Evolutionary conservation across 805 yeast species (phyloP).

Genomic region (Starmerella cellae): DNA sequence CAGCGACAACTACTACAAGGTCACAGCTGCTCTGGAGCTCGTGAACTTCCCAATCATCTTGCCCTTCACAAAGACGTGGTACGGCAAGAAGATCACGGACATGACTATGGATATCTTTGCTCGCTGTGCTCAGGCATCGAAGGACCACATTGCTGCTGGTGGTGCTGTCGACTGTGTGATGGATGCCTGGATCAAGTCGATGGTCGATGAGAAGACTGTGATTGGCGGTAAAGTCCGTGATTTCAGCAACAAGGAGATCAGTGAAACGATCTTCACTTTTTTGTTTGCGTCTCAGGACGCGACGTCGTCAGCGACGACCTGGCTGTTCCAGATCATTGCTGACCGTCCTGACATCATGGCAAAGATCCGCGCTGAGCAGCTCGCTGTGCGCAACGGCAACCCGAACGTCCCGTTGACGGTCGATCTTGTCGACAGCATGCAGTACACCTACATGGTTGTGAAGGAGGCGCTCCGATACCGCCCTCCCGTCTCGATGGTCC

Average conservation of each 20-base stretch:
- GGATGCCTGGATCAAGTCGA: constrained; percentile 87
- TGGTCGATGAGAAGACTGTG: constrained; percentile 49
- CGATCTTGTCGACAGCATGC: constrained; percentile 74
- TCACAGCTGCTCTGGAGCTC: constrained; percentile 91
- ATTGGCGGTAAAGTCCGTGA: constrained; percentile 42
- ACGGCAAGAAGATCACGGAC: constrained; percentile 87
- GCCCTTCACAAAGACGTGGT: constrained; percentile 96
- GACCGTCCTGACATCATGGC: constrained; percentile 84
- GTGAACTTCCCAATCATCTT: constrained; percentile 95
- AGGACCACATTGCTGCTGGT: constrained; percentile 60
- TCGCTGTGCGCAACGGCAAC: constrained; percentile 67
- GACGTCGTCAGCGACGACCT: constrained; percentile 89
- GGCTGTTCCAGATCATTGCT: constrained; percentile 93
- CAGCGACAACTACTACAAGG: constrained; percentile 82
- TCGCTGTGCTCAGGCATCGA: constrained; percentile 76
- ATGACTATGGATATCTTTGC: constrained; percentile 87
- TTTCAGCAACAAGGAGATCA: constrained; percentile 79
- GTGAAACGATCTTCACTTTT: constrained; percentile 93
- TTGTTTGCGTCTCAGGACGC: constrained; percentile 98
- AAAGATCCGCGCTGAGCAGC: constrained; percentile 86
- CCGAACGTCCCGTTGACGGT: constrained; percentile 47
- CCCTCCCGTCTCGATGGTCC: constrained; percentile 98
- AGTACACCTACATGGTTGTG: constrained; percentile 78
- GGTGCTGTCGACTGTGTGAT: constrained; percentile 76
- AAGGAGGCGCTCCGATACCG: constrained; percentile 86